Base-by-base conservation (phyloP, 192 early-diverging fungal genomes). In the Coemansia sp. region DNA sequence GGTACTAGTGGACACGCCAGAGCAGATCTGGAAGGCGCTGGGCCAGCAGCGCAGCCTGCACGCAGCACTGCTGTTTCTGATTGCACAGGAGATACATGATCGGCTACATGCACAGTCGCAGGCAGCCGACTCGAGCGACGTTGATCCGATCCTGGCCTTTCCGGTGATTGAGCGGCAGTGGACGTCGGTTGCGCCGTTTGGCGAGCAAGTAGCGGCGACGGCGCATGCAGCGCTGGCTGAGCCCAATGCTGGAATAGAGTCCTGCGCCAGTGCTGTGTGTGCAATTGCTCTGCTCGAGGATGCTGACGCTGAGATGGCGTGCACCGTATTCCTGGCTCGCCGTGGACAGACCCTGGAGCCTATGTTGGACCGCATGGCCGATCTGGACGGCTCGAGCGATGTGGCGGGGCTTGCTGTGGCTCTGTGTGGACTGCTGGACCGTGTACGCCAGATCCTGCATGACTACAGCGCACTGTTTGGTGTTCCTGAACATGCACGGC, bases 11-110 rank as follows among this genome's bases (percentile, higher is more conserved):
- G 73, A 75, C 25, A 70, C 79, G 49, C 69, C 69, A 0, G 79
- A 82, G 55, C 73, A 72, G 58, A 66, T 82, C 21, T 75, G 79
- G 73, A 65, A 69, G 49, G 69, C 79, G 2, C 60, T 82, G 24
- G 69, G 29, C 17, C 59, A 66, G 5, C 48, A 60, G 41, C 70
- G 53, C 41, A 72, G 64, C 29, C 56, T 82, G 35, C 79, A 72
- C 25, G 72, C 79, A 0, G 50, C 79, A 60, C 73, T 82, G 24
- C 49, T 75, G 57, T 82, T 62, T 45, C 51, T 72, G 68, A 68
- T 73, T 29, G 73, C 79, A 3, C 57, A 67, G 4, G 60, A 66
- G 39, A 72, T 82, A 43, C 64, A 82, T 52, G 17, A 25, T 9
- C 50, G 59, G 35, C 68, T 76, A 1, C 21, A 65, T 19, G 60